These are phyloP conservation scores for Cyclaneusma minus DNA, from an alignment of 2,329 filamentous ascomycete genomes.

Conservation along the genomic window DNA sequence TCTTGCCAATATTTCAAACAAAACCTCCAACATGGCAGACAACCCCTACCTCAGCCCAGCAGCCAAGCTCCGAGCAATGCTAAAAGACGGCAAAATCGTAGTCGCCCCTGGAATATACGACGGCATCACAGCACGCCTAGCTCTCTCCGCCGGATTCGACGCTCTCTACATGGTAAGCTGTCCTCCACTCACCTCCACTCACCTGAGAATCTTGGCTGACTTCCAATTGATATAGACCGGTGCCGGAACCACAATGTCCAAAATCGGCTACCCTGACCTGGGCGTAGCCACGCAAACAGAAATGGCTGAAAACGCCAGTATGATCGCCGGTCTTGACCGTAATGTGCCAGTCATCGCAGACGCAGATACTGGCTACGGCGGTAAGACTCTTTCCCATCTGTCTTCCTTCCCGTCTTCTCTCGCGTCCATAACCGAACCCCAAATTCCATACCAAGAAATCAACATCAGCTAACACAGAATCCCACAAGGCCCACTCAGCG, in stretches of 20 bases:
- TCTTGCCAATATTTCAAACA: no score
- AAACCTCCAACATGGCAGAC: no score
- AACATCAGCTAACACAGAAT: no score
- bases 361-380: conserved; percentile 36
- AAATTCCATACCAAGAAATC: no score
- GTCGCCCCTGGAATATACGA: conserved; percentile 52
- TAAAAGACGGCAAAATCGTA: conserved; percentile 26
- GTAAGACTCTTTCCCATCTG: conserved; percentile 6
- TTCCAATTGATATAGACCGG: no score
- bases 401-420: background rate
- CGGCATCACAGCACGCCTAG: conserved; percentile 47
- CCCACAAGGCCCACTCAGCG: conserved; percentile 28
- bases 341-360: conserved; percentile 32
- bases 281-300: conserved; percentile 33
- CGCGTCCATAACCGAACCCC: conserved; percentile 3
- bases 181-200: no score
- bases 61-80: conserved; percentile 23
- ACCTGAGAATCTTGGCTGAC: no score
- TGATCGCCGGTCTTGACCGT: conserved; percentile 33
- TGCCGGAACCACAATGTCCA: conserved; percentile 31
- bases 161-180: conserved; percentile 49
- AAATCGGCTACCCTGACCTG: conserved; percentile 31
- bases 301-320: conserved; percentile 35
- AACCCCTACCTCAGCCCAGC: no score
- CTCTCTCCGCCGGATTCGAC: conserved; percentile 44